These are phyloP conservation scores for Talaromyces piceae DNA, from an alignment of 2,329 filamentous ascomycete genomes.

Conservation along the genomic window DNA sequence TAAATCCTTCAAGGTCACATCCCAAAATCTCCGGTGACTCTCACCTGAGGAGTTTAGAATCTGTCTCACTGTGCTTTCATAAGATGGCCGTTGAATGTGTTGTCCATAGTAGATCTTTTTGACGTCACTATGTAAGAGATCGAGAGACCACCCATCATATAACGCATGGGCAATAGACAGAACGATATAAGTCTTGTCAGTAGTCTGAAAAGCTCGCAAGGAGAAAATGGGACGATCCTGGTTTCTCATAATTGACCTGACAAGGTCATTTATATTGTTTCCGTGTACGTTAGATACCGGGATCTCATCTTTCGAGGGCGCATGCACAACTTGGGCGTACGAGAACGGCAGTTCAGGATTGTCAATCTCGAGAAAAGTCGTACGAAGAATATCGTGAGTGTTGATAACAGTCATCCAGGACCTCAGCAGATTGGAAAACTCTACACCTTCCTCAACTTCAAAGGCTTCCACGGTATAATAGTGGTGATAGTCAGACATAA, in stretches of 20 bases:
- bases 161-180: conserved; percentile 78
- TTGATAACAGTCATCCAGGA: conserved; percentile 58
- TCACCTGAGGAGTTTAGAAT: conserved; percentile 44
- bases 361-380: conserved; percentile 61
- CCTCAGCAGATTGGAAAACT: conserved; percentile 48
- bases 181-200: conserved; percentile 37
- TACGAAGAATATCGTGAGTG: conserved; percentile 64
- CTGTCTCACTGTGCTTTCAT: conserved; percentile 48
- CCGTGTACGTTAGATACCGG: conserved; percentile 17
- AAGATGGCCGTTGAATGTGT: conserved; percentile 38
- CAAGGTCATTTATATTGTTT: conserved; percentile 15
- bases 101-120: conserved; percentile 52
- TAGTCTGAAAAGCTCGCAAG: conserved; percentile 32
- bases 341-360: conserved; percentile 49
- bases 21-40: conserved; percentile 61
- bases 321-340: conserved; percentile 50
- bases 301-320: conserved; percentile 26
- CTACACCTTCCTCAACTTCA: conserved; percentile 47
- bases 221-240: conserved; percentile 22
- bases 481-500: conserved; percentile 61
- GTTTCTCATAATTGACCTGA: conserved; percentile 12
- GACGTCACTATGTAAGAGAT: conserved; percentile 65
- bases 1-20: conserved; percentile 53
- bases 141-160: conserved; percentile 82
- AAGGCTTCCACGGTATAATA: conserved; percentile 86